Evolutionary conservation across 805 yeast genomes (phyloP).

Genomic region (Tetrapisispora pingtungensis): DNA sequence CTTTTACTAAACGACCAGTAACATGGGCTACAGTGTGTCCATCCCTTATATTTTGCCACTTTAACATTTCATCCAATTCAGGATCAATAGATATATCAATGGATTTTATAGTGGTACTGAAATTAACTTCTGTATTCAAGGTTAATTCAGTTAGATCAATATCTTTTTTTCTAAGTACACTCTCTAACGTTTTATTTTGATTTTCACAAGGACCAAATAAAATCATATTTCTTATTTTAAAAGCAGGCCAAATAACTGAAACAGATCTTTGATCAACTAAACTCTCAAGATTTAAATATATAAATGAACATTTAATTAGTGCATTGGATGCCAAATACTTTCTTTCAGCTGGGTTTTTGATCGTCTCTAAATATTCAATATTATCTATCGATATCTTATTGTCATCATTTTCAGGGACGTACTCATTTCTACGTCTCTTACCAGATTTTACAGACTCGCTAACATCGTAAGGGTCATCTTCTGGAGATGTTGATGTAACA

Average conservation of each 20-base stretch:
- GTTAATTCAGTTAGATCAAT: constrained; percentile 28
- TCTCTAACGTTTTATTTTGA: constrained; percentile 12
- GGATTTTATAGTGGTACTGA: constrained; percentile 46
- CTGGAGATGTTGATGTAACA: constrained; percentile 14
- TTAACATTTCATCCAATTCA: constrained; percentile 44
- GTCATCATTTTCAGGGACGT: constrained; percentile 27
- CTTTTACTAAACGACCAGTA: constrained; percentile 39
- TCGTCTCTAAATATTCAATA: constrained; percentile 39
- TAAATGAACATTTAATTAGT: constrained; percentile 55
- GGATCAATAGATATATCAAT: constrained; percentile 63
- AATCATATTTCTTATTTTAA: constrained; percentile 69
- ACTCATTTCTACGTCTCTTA: constrained; percentile 15
- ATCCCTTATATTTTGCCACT: constrained; percentile 80
- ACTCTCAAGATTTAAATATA: constrained; percentile 75
- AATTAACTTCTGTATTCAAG: constrained; percentile 34
- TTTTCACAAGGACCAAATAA: constrained; percentile 24
- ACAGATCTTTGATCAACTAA: constrained; percentile 76
- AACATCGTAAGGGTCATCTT: constrained; percentile 22
- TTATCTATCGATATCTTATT: constrained; percentile 40
- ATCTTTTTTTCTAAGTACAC: constrained; percentile 15
- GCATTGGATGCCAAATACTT: constrained; percentile 29
- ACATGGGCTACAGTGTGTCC: constrained; percentile 78
- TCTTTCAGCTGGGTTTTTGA: constrained; percentile 43
- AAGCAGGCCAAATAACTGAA: constrained; percentile 60
- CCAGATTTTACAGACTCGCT: constrained; percentile 11